Evolutionary conservation across 805 yeast species (phyloP).

Genomic region (Teunomyces kruisii): DNA sequence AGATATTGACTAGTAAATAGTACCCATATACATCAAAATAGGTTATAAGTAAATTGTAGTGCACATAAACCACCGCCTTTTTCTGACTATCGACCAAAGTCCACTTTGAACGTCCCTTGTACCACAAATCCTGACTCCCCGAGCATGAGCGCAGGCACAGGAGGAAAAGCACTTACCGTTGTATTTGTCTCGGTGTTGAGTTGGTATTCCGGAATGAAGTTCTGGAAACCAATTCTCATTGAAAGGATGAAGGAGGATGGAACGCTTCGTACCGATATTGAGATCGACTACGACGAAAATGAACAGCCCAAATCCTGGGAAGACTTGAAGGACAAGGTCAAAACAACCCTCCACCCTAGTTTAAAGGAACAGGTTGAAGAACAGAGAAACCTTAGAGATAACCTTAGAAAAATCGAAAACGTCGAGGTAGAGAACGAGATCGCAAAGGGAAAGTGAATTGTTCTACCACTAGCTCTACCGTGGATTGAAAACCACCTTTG

Average conservation of each 20-base stretch:
- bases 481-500: too few relatives aligned
- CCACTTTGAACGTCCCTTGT: too few relatives aligned
- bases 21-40: not conserved
- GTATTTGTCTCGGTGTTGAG: slow-evolving; percentile 28
- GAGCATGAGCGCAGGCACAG: slow-evolving; percentile 14
- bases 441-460: not conserved
- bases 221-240: slow-evolving; percentile 75
- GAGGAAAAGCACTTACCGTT: slow-evolving; percentile 23
- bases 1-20: slow-evolving; percentile 9
- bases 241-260: slow-evolving; percentile 69
- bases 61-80: not conserved
- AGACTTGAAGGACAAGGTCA: slow-evolving; percentile 33
- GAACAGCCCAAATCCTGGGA: slow-evolving; percentile 40
- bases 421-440: slow-evolving; percentile 7
- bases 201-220: slow-evolving; percentile 55
- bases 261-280: slow-evolving; percentile 58
- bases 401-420: slow-evolving; percentile 8
- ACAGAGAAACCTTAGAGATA: slow-evolving; percentile 7
- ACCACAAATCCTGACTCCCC: not conserved
- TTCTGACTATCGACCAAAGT: not conserved
- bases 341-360: slow-evolving; percentile 30
- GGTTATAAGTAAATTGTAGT: not conserved
- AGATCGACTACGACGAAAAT: slow-evolving; percentile 44
- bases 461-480: too few relatives aligned
- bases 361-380: slow-evolving; percentile 9